phyloP scores from a whole-genome alignment of 352 stramenopile genomes.

The Globisporangium apiculatum region DNA sequence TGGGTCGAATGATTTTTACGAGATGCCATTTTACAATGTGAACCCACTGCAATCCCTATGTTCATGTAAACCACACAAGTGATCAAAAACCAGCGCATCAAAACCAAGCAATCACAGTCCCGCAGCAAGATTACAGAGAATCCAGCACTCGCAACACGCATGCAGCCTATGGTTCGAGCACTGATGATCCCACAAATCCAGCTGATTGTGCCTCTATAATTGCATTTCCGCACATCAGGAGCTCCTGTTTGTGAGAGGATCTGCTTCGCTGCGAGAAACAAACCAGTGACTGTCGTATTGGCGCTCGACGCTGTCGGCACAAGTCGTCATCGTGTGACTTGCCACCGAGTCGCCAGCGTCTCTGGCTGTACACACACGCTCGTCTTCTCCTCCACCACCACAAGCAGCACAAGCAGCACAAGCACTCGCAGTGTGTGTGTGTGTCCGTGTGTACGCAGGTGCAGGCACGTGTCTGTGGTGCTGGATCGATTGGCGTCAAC shows the following conservation, averaged over 20 bases:
- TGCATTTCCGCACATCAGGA: neutral
- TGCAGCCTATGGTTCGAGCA: neutral
- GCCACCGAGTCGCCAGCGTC: too few relatives aligned
- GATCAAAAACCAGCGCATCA: neutral
- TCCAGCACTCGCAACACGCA: neutral
- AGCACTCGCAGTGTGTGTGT: neutral
- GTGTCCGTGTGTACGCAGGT: neutral
- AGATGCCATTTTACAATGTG: conserved; percentile 1
- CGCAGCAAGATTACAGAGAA: neutral
- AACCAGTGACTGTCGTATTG: too few relatives aligned
- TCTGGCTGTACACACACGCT: too few relatives aligned
- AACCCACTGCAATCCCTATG: conserved; percentile 1
- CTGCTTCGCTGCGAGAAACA: too few relatives aligned
- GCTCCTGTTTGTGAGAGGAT: too few relatives aligned
- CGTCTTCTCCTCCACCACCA: too few relatives aligned
- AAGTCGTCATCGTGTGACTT: too few relatives aligned
- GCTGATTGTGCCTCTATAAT: neutral
- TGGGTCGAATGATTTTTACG: neutral
- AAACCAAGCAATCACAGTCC: too few relatives aligned
- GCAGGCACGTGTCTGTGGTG: neutral
- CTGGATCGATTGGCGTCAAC: neutral
- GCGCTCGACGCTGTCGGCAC: too few relatives aligned
- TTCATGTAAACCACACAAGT: neutral
- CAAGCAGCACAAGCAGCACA: too few relatives aligned
- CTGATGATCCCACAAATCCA: too few relatives aligned